phyloP scores from a whole-genome alignment of 148 eudicot genomes.

The Diospyros kaki region DNA sequence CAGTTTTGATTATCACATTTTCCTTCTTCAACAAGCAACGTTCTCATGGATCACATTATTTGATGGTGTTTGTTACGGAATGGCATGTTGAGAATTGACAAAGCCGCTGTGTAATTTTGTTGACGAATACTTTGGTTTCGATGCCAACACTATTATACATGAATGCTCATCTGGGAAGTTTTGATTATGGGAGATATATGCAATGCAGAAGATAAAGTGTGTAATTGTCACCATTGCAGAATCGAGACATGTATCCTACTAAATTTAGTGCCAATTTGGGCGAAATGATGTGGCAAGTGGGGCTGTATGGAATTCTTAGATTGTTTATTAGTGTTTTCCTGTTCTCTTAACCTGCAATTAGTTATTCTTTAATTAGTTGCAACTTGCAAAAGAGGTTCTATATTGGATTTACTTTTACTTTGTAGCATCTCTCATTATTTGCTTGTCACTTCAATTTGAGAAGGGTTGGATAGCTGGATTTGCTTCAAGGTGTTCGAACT shows the following conservation, averaged over 20 bases:
- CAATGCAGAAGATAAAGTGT: not conserved
- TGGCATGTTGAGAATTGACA: not conserved
- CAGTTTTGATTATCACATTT: not conserved
- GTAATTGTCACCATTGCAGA: not conserved
- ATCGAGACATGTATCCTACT: not conserved
- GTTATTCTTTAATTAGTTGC: not conserved
- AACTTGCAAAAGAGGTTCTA: not conserved
- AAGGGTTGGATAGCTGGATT: not conserved
- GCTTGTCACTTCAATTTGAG: not conserved
- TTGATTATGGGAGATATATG: not conserved
- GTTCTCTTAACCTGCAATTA: not conserved
- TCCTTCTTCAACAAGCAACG: not conserved
- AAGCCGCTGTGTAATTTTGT: not conserved
- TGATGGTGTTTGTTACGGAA: not conserved
- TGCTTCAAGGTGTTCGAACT: not conserved
- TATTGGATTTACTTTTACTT: not conserved
- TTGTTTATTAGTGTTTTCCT: not conserved
- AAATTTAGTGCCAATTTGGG: not conserved
- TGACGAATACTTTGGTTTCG: not conserved
- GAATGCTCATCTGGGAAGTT: not conserved
- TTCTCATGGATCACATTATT: not conserved
- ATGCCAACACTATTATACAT: not conserved
- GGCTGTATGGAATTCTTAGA: not conserved
- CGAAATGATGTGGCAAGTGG: not conserved
- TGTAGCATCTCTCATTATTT: not conserved